Evolutionary conservation across 495 filamentous ascomycete genomes (phyloP).

Genomic region (Geopyxis carbonaria): DNA sequence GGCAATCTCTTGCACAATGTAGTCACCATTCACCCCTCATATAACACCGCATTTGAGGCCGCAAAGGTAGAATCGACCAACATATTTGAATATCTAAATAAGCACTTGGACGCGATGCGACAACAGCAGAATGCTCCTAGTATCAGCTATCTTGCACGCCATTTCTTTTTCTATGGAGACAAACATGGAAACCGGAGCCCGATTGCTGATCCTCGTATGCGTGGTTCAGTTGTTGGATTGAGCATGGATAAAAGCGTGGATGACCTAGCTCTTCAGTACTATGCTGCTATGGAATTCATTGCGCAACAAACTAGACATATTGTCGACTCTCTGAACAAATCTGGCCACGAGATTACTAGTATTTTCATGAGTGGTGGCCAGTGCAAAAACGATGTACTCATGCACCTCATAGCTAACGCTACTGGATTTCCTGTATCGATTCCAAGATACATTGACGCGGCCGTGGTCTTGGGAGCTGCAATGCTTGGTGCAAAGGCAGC

Average conservation of each 20-base stretch:
- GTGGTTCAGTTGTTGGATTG: slow-evolving; percentile 69
- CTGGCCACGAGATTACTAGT: slow-evolving; percentile 67
- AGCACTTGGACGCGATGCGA: slow-evolving; percentile 61
- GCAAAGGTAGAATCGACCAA: slow-evolving; percentile 62
- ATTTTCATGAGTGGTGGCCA: slow-evolving; percentile 98
- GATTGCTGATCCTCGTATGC: slow-evolving; percentile 81
- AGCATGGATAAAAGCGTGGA: slow-evolving; percentile 71
- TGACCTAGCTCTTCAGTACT: slow-evolving; percentile 78
- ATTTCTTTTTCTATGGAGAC: slow-evolving; percentile 97
- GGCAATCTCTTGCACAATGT: slow-evolving; percentile 88
- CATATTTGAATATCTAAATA: slow-evolving; percentile 88
- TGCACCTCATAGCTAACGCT: slow-evolving; percentile 74
- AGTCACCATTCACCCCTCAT: slow-evolving; percentile 81
- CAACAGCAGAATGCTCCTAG: slow-evolving; percentile 49
- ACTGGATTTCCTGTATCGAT: slow-evolving; percentile 85
- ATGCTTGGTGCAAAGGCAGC: slow-evolving; percentile 96
- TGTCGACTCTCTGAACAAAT: slow-evolving; percentile 72
- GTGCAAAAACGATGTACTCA: slow-evolving; percentile 85
- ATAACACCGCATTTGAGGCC: slow-evolving; percentile 54
- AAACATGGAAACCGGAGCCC: slow-evolving; percentile 95
- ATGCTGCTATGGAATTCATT: slow-evolving; percentile 90
- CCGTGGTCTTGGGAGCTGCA: slow-evolving; percentile 90
- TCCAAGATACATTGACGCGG: slow-evolving; percentile 79
- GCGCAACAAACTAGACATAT: slow-evolving; percentile 92
- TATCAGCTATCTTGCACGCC: slow-evolving; percentile 68